Evolutionary conservation across 2,329 filamentous ascomycete species (phyloP), one percentile per base, ranked within the genome.

Genomic region (Neonectria ditissima): DNA sequence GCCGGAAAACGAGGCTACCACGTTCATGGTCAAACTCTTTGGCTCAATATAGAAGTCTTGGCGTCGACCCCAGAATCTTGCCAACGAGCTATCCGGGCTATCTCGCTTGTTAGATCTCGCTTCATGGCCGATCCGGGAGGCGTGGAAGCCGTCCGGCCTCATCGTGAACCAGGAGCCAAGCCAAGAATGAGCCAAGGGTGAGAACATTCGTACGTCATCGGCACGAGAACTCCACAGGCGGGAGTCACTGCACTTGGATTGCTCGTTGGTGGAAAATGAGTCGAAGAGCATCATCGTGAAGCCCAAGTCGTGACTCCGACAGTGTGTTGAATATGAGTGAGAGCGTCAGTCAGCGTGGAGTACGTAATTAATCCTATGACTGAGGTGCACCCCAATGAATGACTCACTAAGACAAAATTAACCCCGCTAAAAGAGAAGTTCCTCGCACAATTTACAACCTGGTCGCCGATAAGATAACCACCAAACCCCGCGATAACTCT

Each of bases 381-480:
- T 20, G 50, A 32, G 20, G 18, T 41, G 37, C 37, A 8, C 37
- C 37, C 20, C 37, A n/a, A 18, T 41, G 39, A 39, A 28, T 63
- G 60, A 63, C 55, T 64, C 57, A 64, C 55, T 55, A 55, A 44
- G 13, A 44, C 30, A 45, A 37, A 34, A 45, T 10, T 14, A 16
- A 28, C 48, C 45, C 53, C 53, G 44, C 60, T 43, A 52, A 63
- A 51, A 43, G 26, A 37, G 30, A 44, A 54, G 39, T 24, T 26
- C 34, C 48, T 39, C 43, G 39, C 48, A 62, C 53, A 39, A 52
- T 34, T 32, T 28, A 32, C 43, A 48, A 44, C 28, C 20, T 16
- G 44, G 26, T 13, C 22, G 44, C 47, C 48, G 64, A 66, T 66
- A 66, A 66, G 64, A 66, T 66, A 66, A 66, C 48, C 26, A 55